Evolutionary conservation across 2,329 filamentous ascomycete species (phyloP), one percentile per base, ranked within the genome.

Genomic region (Pseudocercospora crystallina): DNA sequence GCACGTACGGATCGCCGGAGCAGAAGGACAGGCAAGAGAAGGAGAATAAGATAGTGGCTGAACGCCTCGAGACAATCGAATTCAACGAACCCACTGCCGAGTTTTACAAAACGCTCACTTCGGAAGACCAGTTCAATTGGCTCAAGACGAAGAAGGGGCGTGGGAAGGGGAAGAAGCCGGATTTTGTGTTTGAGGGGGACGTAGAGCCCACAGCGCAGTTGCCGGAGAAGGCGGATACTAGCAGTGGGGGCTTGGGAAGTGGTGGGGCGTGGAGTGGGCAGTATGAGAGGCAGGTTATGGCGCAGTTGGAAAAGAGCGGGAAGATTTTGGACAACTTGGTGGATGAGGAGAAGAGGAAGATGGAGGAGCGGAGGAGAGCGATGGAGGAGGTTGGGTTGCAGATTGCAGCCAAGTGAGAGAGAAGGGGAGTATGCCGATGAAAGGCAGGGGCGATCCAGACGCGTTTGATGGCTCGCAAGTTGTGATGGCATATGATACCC

Each of bases 71-170:
- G 70, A 90, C 96, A 66, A 87, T 97, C 59, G 81, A 97, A 43
- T 99, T 99, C 79, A 97, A 96, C 73, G 94, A 99, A 71, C 94
- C 94, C 0, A 94, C 90, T 62, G 89, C 96, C 70, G 83, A 87
- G 39, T 92, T 99, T 66, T 96, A 89, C 72, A 89, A 95, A 56
- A 78, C 89, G 26, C 77, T 99, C 54, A 97, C 90, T 2, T 79
- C 80, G 5, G 89, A 89, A 54, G 82, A 84, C 20, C 82, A 80
- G 55, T 77, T 73, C 64, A 71, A 73, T 45, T 75, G 78, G 56
- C 70, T 75, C 57, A 71, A 66, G 64, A 79, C 79, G 47, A 81
- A 80, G 36, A 83, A 81, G 60, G 81, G 80, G 34, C 69, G 78
- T 58, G 79, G 80, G 26, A 82, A 70, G 57, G 74, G 73, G 9